phyloP scores from a whole-genome alignment of 106 monocot genomes.

The Gastrodia elata region DNA sequence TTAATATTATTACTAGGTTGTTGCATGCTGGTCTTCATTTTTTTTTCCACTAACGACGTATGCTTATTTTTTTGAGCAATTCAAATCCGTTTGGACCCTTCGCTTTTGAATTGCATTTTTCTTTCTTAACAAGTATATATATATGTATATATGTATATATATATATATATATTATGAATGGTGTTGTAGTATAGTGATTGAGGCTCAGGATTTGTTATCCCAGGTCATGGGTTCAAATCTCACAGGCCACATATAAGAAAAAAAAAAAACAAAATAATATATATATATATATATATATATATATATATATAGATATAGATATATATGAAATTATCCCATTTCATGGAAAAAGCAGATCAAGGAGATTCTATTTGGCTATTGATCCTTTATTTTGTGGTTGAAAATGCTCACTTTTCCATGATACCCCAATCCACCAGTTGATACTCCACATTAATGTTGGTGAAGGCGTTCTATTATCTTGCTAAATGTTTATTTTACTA shows the following conservation, averaged over 20 bases:
- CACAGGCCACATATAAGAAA: no score
- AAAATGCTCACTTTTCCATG: slow-evolving; percentile 3
- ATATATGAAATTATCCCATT: neutral
- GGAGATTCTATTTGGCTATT: neutral
- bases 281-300: neutral
- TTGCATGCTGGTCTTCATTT: neutral
- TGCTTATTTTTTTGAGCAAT: neutral
- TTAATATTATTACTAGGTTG: neutral
- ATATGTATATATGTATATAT: neutral
- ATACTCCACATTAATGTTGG: neutral
- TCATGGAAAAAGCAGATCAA: neutral
- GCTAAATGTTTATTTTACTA: neutral
- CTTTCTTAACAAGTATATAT: neutral
- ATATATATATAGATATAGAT: no score
- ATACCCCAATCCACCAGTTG: neutral
- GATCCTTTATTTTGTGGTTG: neutral
- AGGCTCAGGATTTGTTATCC: no score
- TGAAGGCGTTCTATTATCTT: neutral
- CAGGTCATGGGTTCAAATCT: no score
- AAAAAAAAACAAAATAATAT: no score
- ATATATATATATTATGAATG: no score
- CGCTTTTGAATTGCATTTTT: neutral
- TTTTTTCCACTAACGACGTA: neutral
- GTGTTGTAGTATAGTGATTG: no score
- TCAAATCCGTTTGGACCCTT: neutral